Evolutionary conservation across 2,329 filamentous ascomycete species (phyloP).

Genomic region (Pseudogymnoascus sp.): DNA sequence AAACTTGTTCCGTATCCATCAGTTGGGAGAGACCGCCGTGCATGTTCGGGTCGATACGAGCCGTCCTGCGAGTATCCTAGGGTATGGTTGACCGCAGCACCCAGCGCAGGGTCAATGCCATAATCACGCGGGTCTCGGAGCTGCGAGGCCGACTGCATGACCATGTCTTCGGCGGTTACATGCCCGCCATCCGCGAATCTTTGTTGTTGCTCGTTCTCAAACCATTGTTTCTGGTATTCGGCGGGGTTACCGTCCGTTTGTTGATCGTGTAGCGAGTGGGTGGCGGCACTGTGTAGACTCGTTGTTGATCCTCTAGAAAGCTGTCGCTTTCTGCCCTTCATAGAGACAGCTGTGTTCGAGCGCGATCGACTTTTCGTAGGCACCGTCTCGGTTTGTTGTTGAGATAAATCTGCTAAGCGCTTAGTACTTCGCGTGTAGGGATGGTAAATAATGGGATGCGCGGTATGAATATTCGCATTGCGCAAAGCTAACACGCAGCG

Average conservation of each 20-base stretch:
- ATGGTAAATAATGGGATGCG: slow-evolving; percentile 5
- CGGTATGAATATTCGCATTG: slow-evolving; percentile 1
- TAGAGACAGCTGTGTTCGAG: slow-evolving; percentile 37
- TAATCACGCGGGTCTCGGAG: slow-evolving; percentile 44
- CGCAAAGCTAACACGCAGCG: not conserved
- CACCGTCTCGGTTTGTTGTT: slow-evolving; percentile 27
- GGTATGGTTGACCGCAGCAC: slow-evolving; percentile 36
- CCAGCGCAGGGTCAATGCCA: slow-evolving; percentile 43
- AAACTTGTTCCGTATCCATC: slow-evolving; percentile 50
- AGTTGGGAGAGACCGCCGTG: slow-evolving; percentile 44
- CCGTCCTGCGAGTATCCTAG: slow-evolving; percentile 38
- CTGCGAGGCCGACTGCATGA: slow-evolving; percentile 49
- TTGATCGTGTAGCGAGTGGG: slow-evolving; percentile 26
- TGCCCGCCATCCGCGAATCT: slow-evolving; percentile 24
- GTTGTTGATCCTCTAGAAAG: slow-evolving; percentile 40
- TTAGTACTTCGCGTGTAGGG: slow-evolving; percentile 7
- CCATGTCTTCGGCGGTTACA: slow-evolving; percentile 51
- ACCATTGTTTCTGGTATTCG: slow-evolving; percentile 28
- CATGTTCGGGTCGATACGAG: slow-evolving; percentile 28
- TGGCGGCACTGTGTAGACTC: slow-evolving; percentile 33
- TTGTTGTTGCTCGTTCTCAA: slow-evolving; percentile 25
- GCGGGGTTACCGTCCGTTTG: slow-evolving; percentile 19
- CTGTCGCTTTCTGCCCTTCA: slow-evolving; percentile 35
- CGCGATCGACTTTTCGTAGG: slow-evolving; percentile 34
- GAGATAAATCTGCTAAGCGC: slow-evolving; percentile 19